phyloP scores from a whole-genome alignment of 768 basidiomycete genomes.

The Nidula microcarpa region DNA sequence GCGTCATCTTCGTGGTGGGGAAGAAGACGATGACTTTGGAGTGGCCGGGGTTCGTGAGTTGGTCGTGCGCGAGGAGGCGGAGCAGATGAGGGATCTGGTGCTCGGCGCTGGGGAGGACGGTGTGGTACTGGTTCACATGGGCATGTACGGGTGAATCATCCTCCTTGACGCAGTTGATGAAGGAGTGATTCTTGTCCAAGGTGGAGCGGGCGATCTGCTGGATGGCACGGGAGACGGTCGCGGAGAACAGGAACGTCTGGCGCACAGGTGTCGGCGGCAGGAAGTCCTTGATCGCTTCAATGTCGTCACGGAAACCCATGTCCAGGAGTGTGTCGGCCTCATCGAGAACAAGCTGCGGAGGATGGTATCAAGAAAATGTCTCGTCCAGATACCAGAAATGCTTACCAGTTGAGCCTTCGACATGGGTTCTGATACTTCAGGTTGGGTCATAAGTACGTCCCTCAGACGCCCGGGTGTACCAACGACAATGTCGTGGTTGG shows the following conservation, averaged over 20 bases:
- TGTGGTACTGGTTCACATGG: slow-evolving; percentile 81
- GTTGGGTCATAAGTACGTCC: slow-evolving; percentile 64
- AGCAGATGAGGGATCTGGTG: slow-evolving; percentile 80
- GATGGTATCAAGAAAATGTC: slow-evolving; percentile 1
- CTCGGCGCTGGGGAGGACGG: slow-evolving; percentile 58
- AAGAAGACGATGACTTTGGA: slow-evolving; percentile 84
- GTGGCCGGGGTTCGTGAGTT: slow-evolving; percentile 59
- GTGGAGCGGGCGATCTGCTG: slow-evolving; percentile 63
- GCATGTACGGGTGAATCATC: slow-evolving; percentile 64
- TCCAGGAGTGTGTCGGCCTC: slow-evolving; percentile 90
- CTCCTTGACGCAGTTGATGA: slow-evolving; percentile 69
- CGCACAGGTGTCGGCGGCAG: slow-evolving; percentile 63
- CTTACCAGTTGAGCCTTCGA: slow-evolving; percentile 56
- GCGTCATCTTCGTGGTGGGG: slow-evolving; percentile 81
- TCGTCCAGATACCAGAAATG: slow-evolving; percentile 9
- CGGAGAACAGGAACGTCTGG: slow-evolving; percentile 93
- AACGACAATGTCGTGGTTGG: slow-evolving; percentile 78
- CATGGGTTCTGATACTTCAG: slow-evolving; percentile 50
- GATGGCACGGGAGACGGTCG: slow-evolving; percentile 74
- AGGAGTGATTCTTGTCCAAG: slow-evolving; percentile 58
- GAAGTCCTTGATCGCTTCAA: slow-evolving; percentile 63
- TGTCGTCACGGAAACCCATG: slow-evolving; percentile 89
- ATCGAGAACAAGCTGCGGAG: slow-evolving; percentile 75
- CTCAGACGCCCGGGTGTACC: slow-evolving; percentile 86
- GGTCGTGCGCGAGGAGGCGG: slow-evolving; percentile 84